phyloP scores from a whole-genome alignment of 257 asterid species.

The Scutellaria minor region DNA sequence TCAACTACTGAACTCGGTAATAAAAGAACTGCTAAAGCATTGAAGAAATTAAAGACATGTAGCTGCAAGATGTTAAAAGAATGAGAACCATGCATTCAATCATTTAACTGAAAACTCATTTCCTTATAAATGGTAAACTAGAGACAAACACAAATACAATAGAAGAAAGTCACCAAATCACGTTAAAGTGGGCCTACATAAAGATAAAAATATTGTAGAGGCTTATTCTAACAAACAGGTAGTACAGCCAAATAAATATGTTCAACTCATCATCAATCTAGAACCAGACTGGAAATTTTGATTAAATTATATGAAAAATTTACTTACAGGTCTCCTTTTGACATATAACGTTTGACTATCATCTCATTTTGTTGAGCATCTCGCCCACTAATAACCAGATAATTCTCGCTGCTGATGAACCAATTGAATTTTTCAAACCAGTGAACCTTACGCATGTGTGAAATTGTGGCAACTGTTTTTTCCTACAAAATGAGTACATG shows the following conservation, averaged over 20 bases:
- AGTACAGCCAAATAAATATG: neutral
- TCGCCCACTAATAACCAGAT: constrained; percentile 91
- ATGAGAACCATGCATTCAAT: constrained; percentile 9
- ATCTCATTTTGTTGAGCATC: constrained; percentile 99
- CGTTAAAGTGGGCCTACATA: neutral
- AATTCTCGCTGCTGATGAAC: constrained; percentile 99
- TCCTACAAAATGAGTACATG: constrained; percentile 58
- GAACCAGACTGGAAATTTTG: neutral
- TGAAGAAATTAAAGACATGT: neutral
- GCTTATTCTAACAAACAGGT: neutral
- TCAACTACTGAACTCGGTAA: constrained; percentile 12
- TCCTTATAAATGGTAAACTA: neutral
- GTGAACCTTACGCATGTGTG: constrained; percentile 97
- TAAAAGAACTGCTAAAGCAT: constrained; percentile 7
- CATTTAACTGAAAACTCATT: neutral
- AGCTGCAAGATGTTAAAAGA: constrained; percentile 21
- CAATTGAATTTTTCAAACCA: constrained; percentile 99
- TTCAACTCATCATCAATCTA: constrained; percentile 13
- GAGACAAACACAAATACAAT: constrained; percentile 20
- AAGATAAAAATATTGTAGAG: constrained; percentile 11
- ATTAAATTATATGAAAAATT: constrained; percentile 13
- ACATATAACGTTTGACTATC: constrained; percentile 98
- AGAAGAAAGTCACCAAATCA: constrained; percentile 27
- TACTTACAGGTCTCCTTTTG: constrained; percentile 98
- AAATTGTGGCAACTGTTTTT: constrained; percentile 89